Conservation (phyloP, 257 asterid species). For the Solanum chilense region DNA sequence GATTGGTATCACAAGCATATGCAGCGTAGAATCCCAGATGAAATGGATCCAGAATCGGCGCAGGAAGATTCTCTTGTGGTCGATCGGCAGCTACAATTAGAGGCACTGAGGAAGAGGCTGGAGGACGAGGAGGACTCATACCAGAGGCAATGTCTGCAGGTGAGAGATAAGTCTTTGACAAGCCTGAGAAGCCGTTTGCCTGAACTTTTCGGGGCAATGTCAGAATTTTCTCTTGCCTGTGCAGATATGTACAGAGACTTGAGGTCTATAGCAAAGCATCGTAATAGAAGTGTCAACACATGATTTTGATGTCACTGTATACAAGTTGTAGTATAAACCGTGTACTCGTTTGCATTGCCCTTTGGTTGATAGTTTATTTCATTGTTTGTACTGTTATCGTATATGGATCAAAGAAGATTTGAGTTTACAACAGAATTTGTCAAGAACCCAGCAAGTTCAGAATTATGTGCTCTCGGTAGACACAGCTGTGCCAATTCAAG, state of each 20-base stretch:
- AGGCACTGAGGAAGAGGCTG: conserved; percentile 39
- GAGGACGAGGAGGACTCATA: conserved; percentile 61
- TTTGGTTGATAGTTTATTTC: not conserved
- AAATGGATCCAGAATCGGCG: conserved; percentile 45
- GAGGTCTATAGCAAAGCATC: conserved; percentile 35
- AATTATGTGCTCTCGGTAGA: not conserved
- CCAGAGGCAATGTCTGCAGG: conserved; percentile 61
- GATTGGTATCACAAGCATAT: conserved; percentile 59
- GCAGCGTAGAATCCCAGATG: conserved; percentile 63
- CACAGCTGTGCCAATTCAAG: not conserved
- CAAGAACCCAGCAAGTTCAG: not conserved
- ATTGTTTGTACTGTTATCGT: not conserved
- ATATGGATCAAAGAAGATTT: not conserved
- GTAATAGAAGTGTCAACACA: conserved; percentile 16
- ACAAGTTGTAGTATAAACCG: not conserved
- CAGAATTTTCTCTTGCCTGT: conserved; percentile 70
- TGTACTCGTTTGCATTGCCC: not conserved
- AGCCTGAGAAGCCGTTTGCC: conserved; percentile 75
- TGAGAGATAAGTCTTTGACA: conserved; percentile 65
- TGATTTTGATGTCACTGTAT: not conserved
- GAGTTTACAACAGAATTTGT: not conserved
- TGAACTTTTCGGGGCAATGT: conserved; percentile 51
- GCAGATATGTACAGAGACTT: conserved; percentile 70
- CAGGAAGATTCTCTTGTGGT: conserved; percentile 25
- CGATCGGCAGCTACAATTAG: conserved; percentile 47